These are phyloP conservation scores for Hygrocybe coccinea DNA, from an alignment of 768 basidiomycete genomes.

Conservation along the genomic window DNA sequence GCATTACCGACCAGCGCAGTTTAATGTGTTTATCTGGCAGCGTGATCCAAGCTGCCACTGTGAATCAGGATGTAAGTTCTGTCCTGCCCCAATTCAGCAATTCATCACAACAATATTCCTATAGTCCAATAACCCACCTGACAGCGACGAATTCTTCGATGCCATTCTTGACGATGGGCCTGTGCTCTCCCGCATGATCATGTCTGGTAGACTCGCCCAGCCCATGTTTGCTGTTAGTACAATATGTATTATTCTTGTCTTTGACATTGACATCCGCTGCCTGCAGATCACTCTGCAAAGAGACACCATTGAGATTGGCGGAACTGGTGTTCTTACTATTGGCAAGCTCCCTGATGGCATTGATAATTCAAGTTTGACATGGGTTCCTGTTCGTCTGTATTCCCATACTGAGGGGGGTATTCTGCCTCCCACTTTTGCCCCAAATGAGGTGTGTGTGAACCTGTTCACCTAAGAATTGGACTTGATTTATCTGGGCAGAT, in stretches of 20 bases:
- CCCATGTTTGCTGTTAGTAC: slow-evolving; percentile 48
- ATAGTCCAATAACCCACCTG: slow-evolving; percentile 17
- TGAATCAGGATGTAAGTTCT: slow-evolving; percentile 18
- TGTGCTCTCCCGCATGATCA: slow-evolving; percentile 43
- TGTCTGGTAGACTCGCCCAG: slow-evolving; percentile 36
- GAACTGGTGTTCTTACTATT: slow-evolving; percentile 55
- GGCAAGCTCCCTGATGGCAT: slow-evolving; percentile 57
- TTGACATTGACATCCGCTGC: not conserved
- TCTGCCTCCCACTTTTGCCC: slow-evolving; percentile 46
- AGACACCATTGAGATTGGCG: slow-evolving; percentile 53
- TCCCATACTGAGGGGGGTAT: slow-evolving; percentile 50
- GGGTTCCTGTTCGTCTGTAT: slow-evolving; percentile 64
- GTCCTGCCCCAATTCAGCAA: not conserved
- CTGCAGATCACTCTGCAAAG: slow-evolving; percentile 51
- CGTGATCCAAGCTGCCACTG: slow-evolving; percentile 35
- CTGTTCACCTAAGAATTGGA: slow-evolving; percentile 4
- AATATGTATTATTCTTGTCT: not conserved
- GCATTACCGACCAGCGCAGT: not conserved
- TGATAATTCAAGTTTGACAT: slow-evolving; percentile 52
- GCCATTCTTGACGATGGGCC: slow-evolving; percentile 40
- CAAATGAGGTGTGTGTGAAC: slow-evolving; percentile 46
- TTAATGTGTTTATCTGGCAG: slow-evolving; percentile 19
- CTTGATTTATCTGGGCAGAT: slow-evolving; percentile 23
- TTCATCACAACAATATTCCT: not conserved
- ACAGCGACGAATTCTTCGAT: slow-evolving; percentile 35